phyloP scores from a whole-genome alignment of 257 asterid genomes.

The Nicotiana undulata region DNA sequence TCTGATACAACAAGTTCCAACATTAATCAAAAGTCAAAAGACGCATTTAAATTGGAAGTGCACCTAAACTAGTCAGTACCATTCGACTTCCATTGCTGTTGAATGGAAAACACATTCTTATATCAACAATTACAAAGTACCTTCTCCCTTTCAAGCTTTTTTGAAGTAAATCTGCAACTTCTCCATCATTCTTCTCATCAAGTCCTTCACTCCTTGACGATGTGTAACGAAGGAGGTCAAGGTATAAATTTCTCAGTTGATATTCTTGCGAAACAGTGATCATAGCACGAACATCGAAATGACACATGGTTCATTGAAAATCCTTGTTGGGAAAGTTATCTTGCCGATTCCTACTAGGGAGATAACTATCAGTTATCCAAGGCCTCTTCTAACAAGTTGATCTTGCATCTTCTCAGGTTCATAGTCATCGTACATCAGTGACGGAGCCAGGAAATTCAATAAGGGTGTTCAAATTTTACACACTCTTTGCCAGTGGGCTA shows the following conservation, averaged over 20 bases:
- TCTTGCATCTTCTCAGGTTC: background rate
- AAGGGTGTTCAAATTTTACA: too few species aligned
- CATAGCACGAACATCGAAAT: background rate
- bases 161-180: background rate
- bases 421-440: too few species aligned
- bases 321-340: background rate
- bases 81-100: conserved; percentile 11
- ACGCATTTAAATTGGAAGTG: background rate
- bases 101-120: background rate
- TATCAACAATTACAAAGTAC: conserved; percentile 16
- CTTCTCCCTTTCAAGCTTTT: background rate
- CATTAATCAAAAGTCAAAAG: conserved; percentile 7
- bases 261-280: background rate
- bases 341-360: background rate
- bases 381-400: background rate
- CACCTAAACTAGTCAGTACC: background rate
- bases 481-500: too few species aligned
- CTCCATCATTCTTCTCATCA: background rate
- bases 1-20: conserved; percentile 5
- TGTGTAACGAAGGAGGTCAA: background rate
- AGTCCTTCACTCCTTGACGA: background rate
- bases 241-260: background rate
- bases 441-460: too few species aligned
- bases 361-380: background rate
- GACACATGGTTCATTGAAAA: background rate